phyloP scores from a whole-genome alignment of 106 monocot genomes.

The Xerophyta viscosa region DNA sequence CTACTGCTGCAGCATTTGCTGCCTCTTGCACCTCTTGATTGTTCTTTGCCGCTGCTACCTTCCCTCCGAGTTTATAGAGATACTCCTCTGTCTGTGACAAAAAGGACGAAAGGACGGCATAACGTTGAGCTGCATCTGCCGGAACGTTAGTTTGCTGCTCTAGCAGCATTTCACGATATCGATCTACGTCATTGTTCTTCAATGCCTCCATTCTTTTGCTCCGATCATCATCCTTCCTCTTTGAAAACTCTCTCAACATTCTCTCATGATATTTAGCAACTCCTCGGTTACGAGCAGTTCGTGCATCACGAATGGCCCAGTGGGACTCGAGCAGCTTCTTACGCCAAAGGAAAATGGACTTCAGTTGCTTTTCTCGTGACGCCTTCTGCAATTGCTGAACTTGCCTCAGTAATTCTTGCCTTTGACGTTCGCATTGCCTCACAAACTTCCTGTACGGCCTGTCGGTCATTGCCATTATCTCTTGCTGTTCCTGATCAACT shows the following conservation, averaged over 20 bases:
- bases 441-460: constrained; percentile 83
- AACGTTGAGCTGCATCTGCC: constrained; percentile 78
- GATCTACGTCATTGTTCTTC: constrained; percentile 97
- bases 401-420: constrained; percentile 69
- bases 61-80: constrained; percentile 86
- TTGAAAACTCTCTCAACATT: constrained; percentile 87
- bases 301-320: constrained; percentile 91
- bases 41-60: constrained; percentile 85
- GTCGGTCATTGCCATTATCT: constrained; percentile 93
- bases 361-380: constrained; percentile 69
- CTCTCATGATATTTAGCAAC: constrained; percentile 94
- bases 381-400: constrained; percentile 75
- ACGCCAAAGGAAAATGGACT: constrained; percentile 87
- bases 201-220: constrained; percentile 96
- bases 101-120: constrained; percentile 93
- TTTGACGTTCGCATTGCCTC: constrained; percentile 80
- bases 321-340: constrained; percentile 95
- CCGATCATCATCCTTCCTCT: constrained; percentile 78
- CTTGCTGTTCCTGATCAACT: constrained; percentile 83
- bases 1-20: constrained; percentile 65
- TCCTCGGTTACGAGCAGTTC: constrained; percentile 77
- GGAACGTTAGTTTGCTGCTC: constrained; percentile 88
- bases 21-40: constrained; percentile 92
- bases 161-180: constrained; percentile 87
- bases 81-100: constrained; percentile 97